Base-by-base conservation (phyloP, 192 early-diverging fungal species). In the Dispira simplex region DNA sequence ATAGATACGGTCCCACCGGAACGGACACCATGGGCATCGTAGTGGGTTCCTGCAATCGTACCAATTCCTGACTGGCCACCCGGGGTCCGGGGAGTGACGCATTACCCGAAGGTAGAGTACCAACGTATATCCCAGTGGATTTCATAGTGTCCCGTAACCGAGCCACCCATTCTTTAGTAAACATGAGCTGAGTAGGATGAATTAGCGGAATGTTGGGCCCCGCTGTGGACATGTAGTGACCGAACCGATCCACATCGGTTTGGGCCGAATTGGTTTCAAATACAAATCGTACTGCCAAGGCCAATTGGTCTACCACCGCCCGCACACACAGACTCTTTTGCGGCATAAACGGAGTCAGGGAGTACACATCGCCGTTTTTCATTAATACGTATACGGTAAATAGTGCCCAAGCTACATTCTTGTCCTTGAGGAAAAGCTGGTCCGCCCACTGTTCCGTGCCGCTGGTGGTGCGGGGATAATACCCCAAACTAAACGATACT, bases 321-420 rank as follows among this genome's bases (percentile, higher is more conserved):
- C 63, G 32, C 6, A 63, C 18, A 54, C 27, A 43, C 53, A 46
- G 11, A 55, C 32, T 62, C 57, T 51, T 25, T 16, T 13, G 69
- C 6, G 91, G 91, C 65, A 92, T 64, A 25, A 91, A 72, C 9
- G 91, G 91, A 51, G 89, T 91, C 62, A 93, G 66, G 5, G 81
- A 76, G 64, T 84, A 88, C 5, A 92, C 66, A 45, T 90, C 81
- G 18, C 89, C 88, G 21, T 75, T 79, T 47, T 76, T 74, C n/a
- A 82, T 83, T 47, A 86, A 63, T 43, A 83, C 79, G 65, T 88
- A 93, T 0, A 88, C 70, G 3, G 87, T 81, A 43, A 83, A 77
- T 9, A 80, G 74, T 28, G 83, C 83, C 90, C 90, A 92, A 27
- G 74, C 81, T 21, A 45, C 18, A 27, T 14, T 20, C 1, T 23